Conservation (phyloP, 2,329 filamentous ascomycete genomes). For the Fusarium anguioides region DNA sequence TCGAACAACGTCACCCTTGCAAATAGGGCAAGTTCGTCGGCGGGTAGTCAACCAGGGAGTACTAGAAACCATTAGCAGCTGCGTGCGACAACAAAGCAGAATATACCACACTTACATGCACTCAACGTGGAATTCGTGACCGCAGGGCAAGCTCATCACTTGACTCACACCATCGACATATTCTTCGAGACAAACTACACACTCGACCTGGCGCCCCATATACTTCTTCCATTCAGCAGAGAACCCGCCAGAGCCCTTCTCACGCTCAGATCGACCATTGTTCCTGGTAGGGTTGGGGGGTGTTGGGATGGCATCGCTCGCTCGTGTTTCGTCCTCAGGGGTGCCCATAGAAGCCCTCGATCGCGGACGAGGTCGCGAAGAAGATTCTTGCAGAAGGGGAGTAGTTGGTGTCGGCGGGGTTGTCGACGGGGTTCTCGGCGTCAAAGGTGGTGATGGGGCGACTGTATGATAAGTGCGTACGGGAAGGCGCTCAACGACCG, state of each 20-base stretch:
- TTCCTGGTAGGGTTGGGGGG: constrained; percentile 50
- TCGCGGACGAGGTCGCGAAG: constrained; percentile 67
- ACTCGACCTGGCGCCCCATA: constrained; percentile 80
- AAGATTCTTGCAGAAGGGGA: constrained; percentile 75
- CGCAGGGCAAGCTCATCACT: constrained; percentile 97
- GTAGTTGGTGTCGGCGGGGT: constrained; percentile 78
- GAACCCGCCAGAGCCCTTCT: constrained; percentile 58
- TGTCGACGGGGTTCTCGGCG: constrained; percentile 70
- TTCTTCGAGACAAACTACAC: constrained; percentile 95
- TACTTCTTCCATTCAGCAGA: constrained; percentile 72
- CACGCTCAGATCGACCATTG: constrained; percentile 54
- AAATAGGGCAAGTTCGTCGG: constrained; percentile 96
- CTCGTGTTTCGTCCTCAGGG: constrained; percentile 60
- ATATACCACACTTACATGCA: constrained; percentile 83
- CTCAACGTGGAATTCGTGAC: constrained; percentile 96
- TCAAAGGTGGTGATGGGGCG: constrained; percentile 65
- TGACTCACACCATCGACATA: constrained; percentile 93
- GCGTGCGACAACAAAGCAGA: background rate
- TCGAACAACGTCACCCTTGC: constrained; percentile 94
- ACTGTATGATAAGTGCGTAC: constrained; percentile 96
- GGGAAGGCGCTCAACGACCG: constrained; percentile 91
- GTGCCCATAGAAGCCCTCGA: constrained; percentile 73
- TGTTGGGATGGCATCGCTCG: constrained; percentile 56
- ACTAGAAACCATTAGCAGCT: constrained; percentile 58
- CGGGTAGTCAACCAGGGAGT: constrained; percentile 97